Evolutionary conservation across 805 yeast species (phyloP).

Genomic region (Metschnikowia noctiluminum): DNA sequence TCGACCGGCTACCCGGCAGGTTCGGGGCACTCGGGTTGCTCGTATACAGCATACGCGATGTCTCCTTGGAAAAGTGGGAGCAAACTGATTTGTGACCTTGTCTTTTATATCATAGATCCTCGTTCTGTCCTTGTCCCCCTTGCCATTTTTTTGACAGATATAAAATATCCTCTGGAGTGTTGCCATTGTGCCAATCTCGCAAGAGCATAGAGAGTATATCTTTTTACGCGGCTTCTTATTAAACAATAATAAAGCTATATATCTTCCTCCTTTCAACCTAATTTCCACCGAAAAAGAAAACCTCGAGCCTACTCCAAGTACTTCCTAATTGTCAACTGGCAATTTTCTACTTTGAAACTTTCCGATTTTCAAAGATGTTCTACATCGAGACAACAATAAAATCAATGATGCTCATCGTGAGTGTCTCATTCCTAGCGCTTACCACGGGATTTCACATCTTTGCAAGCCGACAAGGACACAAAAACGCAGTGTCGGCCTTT

Average conservation of each 20-base stretch:
- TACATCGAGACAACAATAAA: constrained; percentile 1
- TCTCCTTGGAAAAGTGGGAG: too few relatives aligned
- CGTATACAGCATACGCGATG: constrained; percentile 5
- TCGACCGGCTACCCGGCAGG: constrained; percentile 2
- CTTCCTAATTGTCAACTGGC: too few relatives aligned
- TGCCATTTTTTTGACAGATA: too few relatives aligned
- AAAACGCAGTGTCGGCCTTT: not conserved
- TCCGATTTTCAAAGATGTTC: not conserved
- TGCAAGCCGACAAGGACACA: not conserved
- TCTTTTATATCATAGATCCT: too few relatives aligned
- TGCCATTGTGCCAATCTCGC: not conserved
- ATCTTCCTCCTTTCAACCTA: not conserved
- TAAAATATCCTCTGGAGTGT: too few relatives aligned
- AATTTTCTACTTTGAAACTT: too few relatives aligned
- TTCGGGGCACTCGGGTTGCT: constrained; percentile 5
- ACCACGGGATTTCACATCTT: not conserved
- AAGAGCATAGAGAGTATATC: not conserved
- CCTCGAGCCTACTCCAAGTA: too few relatives aligned
- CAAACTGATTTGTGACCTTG: not conserved
- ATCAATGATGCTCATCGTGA: constrained; percentile 1
- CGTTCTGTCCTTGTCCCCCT: too few relatives aligned
- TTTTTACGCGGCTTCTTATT: not conserved
- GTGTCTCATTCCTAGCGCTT: not conserved
- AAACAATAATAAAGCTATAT: not conserved
- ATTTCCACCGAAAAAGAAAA: not conserved